Evolutionary conservation across 495 filamentous ascomycete genomes (phyloP).

Genomic region (Xanthoparmelia taractica): DNA sequence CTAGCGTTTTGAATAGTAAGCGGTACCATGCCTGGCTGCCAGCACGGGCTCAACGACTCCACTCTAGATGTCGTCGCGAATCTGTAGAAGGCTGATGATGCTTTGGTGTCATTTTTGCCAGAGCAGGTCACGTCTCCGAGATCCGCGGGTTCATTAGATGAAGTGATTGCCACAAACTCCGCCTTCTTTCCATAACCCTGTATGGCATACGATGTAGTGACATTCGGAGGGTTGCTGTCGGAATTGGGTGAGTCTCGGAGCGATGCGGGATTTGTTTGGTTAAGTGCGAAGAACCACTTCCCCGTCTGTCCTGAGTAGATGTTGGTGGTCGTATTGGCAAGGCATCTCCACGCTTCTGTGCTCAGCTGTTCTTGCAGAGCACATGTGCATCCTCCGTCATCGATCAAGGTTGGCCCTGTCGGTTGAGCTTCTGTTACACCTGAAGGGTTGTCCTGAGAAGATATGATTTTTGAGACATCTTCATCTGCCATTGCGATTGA

Average conservation of each 20-base stretch:
- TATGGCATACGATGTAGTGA: not conserved
- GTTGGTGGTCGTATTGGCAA: conserved; percentile 32
- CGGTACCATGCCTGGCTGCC: conserved; percentile 29
- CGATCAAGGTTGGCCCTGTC: conserved; percentile 34
- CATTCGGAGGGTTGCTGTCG: conserved; percentile 31
- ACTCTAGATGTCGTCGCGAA: conserved; percentile 14
- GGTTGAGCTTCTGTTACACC: not conserved
- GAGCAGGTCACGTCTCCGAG: not conserved
- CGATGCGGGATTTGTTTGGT: conserved; percentile 17
- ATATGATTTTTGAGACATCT: not conserved
- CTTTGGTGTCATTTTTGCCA: conserved; percentile 8
- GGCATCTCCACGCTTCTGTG: conserved; percentile 33
- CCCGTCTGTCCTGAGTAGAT: conserved; percentile 29
- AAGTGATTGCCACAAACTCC: not conserved
- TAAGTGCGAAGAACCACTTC: conserved; percentile 35
- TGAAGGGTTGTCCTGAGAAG: not conserved
- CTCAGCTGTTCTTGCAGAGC: conserved; percentile 24
- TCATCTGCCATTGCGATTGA: not conserved
- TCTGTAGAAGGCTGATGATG: conserved; percentile 6
- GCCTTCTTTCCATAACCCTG: not conserved
- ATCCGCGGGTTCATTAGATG: not conserved
- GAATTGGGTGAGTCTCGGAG: conserved; percentile 27
- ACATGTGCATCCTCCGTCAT: conserved; percentile 35
- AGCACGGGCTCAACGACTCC: conserved; percentile 28
- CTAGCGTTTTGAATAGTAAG: conserved; percentile 30